These are phyloP conservation scores for Saccharomyces hybrid DNA, from an alignment of 1,139 yeast species.

Conservation along the genomic window DNA sequence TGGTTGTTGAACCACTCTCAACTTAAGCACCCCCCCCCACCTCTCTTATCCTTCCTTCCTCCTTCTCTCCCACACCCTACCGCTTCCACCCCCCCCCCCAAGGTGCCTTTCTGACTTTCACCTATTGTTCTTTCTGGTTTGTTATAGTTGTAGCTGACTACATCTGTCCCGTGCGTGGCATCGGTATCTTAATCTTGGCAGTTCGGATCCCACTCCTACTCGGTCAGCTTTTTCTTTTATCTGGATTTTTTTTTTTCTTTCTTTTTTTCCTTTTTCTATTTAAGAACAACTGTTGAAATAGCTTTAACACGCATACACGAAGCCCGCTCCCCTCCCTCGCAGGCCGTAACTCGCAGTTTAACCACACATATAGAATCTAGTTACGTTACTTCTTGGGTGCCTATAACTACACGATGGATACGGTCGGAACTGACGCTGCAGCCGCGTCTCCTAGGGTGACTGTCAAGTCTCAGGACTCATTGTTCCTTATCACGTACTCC, in stretches of 20 bases:
- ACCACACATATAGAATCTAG: background rate
- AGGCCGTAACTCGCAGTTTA: background rate
- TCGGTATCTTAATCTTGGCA: background rate
- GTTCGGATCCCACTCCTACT: conserved; percentile 4
- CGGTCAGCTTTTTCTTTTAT: background rate
- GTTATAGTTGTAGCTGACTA: background rate
- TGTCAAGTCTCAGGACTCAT: conserved; percentile 23
- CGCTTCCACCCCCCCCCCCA: background rate
- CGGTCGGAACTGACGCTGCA: conserved; percentile 4
- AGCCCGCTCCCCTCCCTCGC: background rate
- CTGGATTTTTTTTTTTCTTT: background rate
- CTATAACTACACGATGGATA: background rate
- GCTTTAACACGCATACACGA: background rate
- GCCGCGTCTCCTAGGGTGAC: conserved; percentile 22
- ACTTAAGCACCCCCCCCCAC: too few relatives aligned
- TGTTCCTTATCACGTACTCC: conserved; percentile 27
- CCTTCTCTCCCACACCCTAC: too few relatives aligned
- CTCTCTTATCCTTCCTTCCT: too few relatives aligned
- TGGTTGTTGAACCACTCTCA: too few relatives aligned
- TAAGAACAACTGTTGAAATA: background rate
- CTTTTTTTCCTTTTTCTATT: background rate
- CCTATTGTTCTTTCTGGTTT: background rate
- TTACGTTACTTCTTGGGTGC: background rate
- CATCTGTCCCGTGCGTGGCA: background rate
- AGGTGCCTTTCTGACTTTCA: background rate